A percentile compares a stretch with the other conserved stretches of the same genome.
Conservation (phyloP, 2,329 filamentous ascomycete genomes). For the Pseudogymnoascus sp. region DNA sequence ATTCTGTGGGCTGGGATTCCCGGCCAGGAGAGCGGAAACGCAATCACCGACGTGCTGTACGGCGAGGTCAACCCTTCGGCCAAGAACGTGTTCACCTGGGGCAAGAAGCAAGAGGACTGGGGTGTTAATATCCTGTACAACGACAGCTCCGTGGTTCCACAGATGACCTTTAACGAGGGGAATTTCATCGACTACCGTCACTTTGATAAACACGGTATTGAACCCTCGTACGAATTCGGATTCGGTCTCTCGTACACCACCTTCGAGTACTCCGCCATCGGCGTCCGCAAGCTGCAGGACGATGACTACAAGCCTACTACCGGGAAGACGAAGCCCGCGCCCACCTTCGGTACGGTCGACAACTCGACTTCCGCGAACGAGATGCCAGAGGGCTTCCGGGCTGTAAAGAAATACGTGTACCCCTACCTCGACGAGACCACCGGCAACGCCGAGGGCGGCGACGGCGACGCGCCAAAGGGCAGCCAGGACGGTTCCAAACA, state of each 20-base stretch:
- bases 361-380: conserved; percentile 55
- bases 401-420: conserved; percentile 42
- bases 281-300: conserved; percentile 24
- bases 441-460: conserved; percentile 17
- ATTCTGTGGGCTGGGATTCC: conserved; percentile 77
- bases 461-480: conserved; percentile 32
- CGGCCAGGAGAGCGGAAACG: conserved; percentile 75
- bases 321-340: conserved; percentile 55
- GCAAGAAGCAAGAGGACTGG: conserved; percentile 32
- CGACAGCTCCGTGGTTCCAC: conserved; percentile 47
- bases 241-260: conserved; percentile 74
- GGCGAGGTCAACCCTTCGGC: conserved; percentile 69
- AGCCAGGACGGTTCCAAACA: conserved; percentile 37
- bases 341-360: conserved; percentile 53
- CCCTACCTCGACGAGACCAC: conserved; percentile 42
- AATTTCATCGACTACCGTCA: conserved; percentile 74
- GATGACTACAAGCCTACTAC: conserved; percentile 38
- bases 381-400: conserved; percentile 49
- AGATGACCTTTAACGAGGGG: conserved; percentile 67
- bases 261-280: conserved; percentile 64
- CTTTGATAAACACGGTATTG: conserved; percentile 48
- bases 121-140: conserved; percentile 37
- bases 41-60: conserved; percentile 75
- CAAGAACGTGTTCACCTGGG: conserved; percentile 75
- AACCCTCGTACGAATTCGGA: conserved; percentile 73